phyloP scores from a whole-genome alignment of 768 basidiomycete genomes.

The Holtermanniella nyarrowii region DNA sequence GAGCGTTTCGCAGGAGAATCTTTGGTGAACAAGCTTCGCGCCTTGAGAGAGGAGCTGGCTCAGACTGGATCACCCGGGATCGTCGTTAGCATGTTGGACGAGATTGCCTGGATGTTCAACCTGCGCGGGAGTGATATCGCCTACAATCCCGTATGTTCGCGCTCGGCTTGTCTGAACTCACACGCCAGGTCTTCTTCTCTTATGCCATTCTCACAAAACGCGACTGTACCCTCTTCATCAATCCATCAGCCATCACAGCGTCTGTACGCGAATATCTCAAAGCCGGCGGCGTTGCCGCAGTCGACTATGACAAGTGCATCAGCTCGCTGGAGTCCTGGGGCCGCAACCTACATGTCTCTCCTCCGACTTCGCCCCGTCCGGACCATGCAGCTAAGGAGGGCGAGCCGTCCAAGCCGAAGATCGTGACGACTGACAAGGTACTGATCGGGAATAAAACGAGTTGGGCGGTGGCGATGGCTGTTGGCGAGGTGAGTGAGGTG shows the following conservation, averaged over 20 bases:
- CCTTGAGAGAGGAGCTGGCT: constrained; percentile 55
- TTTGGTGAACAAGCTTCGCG: constrained; percentile 52
- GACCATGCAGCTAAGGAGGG: background rate
- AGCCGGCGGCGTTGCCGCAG: constrained; percentile 50
- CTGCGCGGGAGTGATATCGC: constrained; percentile 84
- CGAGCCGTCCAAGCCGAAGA: constrained; percentile 6
- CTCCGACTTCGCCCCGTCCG: background rate
- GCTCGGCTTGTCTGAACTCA: background rate
- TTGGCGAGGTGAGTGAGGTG: constrained; percentile 52
- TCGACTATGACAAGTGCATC: constrained; percentile 61
- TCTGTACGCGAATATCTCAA: constrained; percentile 51
- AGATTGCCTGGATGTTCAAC: constrained; percentile 63
- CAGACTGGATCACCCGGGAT: constrained; percentile 52
- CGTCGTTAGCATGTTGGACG: constrained; percentile 81
- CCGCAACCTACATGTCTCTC: constrained; percentile 24
- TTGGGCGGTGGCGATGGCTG: constrained; percentile 67
- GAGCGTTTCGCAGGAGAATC: constrained; percentile 49
- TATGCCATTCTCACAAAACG: constrained; percentile 64
- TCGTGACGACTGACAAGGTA: constrained; percentile 46
- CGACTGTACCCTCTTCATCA: constrained; percentile 59
- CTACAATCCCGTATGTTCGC: constrained; percentile 58
- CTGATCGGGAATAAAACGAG: constrained; percentile 67
- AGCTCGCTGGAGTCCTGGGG: constrained; percentile 45
- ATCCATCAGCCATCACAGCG: constrained; percentile 47
- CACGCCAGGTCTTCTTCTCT: constrained; percentile 76